Evolutionary conservation across 352 stramenopile species (phyloP), one percentile per base, ranked within the genome.

Genomic region (Pythium brachiatum): DNA sequence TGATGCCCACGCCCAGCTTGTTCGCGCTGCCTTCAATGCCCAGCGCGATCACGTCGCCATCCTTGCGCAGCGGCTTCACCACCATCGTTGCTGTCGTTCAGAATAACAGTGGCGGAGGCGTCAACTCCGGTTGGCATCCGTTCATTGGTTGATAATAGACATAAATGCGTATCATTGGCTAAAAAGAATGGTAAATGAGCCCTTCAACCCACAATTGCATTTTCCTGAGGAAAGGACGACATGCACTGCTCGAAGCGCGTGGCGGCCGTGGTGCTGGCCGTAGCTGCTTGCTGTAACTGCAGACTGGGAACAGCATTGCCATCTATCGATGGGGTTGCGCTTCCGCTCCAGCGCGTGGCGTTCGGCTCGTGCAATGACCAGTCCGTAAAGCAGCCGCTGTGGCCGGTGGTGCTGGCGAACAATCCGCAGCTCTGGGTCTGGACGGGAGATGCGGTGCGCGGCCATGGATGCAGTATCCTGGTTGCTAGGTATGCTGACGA

Each of bases 11-110:
- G 13, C 87, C 96, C 8, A 99, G 81, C 73, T 99, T 99, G 83
- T 99, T 99, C 39, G 97, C 97, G 57, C 89, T 98, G 38, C 97
- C 97, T 77, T 99, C 97, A 68, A 99, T 99, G 53, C 97, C 97
- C 46, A 99, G 81, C 36, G 97, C 96, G 53, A 98, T 82, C 65
- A 93, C 82, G 59, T 89, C 78, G 59, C 83, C 79, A 23, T 79
- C 64, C 70, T 89, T 89, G 57, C 78, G 77, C 68, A 88, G 64
- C 56, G 75, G 70, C 44, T 64, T 69, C 51, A 64, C 58, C 66
- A 50, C 31, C 58, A 69, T 38, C 47, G 29, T 43, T 39, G 52
- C 66, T 18, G 26, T 58, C n/a, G 32, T 57, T 34, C 16, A 21
- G 29, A 51, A n/a, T 50, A 59, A 60, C 23, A 58, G 50, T 64